phyloP scores from a whole-genome alignment of 129 eudicot genomes.

The Escallonia rubra region DNA sequence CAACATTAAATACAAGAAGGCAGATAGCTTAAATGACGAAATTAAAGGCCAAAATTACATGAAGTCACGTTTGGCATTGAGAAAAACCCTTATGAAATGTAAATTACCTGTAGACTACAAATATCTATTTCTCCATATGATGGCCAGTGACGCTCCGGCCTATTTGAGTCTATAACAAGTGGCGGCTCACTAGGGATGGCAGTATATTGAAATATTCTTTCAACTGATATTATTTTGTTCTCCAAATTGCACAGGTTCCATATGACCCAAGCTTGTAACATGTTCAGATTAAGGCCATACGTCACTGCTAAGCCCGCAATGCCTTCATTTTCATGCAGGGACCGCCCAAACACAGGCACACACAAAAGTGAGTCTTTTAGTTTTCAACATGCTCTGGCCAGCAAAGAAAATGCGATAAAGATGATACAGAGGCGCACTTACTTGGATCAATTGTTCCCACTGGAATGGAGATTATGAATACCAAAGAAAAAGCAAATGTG shows the following conservation, averaged over 20 bases:
- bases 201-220: slow-evolving; percentile 82
- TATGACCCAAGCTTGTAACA: slow-evolving; percentile 60
- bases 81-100: no score
- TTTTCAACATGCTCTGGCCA: no score
- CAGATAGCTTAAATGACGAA: no score
- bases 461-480: slow-evolving; percentile 69
- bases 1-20: no score
- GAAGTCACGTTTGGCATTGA: no score
- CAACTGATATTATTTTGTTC: slow-evolving; percentile 75
- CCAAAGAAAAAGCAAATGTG: slow-evolving; percentile 62
- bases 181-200: slow-evolving; percentile 75
- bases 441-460: slow-evolving; percentile 69
- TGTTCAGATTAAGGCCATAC: slow-evolving; percentile 76
- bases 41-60: no score
- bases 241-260: slow-evolving; percentile 69
- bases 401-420: no score
- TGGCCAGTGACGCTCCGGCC: no score
- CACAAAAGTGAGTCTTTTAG: no score
- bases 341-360: neutral
- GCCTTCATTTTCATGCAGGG: no score
- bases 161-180: slow-evolving; percentile 62
- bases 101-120: slow-evolving; percentile 54
- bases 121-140: no score
- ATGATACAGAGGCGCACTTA: slow-evolving; percentile 24
- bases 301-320: slow-evolving; percentile 88